Base-by-base conservation (phyloP, 1,284 basidiomycete genomes). In the Heterobasidion irregulare region DNA sequence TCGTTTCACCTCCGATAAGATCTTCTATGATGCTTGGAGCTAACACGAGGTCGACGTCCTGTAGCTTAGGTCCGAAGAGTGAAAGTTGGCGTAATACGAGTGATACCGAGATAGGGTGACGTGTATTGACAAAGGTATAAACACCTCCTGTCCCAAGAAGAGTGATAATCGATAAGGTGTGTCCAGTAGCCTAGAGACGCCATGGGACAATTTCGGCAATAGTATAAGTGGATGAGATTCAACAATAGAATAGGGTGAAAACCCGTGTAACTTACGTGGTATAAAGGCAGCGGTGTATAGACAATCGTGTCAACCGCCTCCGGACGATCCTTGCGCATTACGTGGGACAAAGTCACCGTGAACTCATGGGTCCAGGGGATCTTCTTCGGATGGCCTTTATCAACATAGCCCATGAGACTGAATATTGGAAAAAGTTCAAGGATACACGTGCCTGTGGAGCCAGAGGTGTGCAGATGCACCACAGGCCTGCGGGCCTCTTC, bases 11-110 rank as follows among this genome's bases (percentile, higher is more conserved):
- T 8, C 12, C 38, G 2, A 52, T 32, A 19, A 52, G 10, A 33
- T 52, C 50, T 52, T 52, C 50, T 33, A 52, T 16, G 12, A 52
- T 52, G 19, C 50, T 52, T 10, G 36, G 36, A 10, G 50, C 33
- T n/a, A 38, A 15, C 10, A 52, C 18, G 9, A 33, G 19, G 10
- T 52, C 50, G 16, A 33, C n/a, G 18, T 38, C 19, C 12, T 26
- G 26, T 6, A 26, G 26, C 26, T 12, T 19, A 6, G 19, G 18
- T 16, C 43, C 12, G 2, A 52, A 43, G 16, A 52, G 15, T 15
- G 50, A 33, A 15, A 38, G 19, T 0, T 52, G 50, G 15, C 50
- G 50, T 16, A 52, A 9, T 19, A 41, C 8, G 12, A 41, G n/a
- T 19, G 50, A 41, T 6, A 19, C n/a, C 16, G 50, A 52, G 36